Evolutionary conservation across 2,329 filamentous ascomycete genomes (phyloP).

Genomic region (Stenocarpella maydis): DNA sequence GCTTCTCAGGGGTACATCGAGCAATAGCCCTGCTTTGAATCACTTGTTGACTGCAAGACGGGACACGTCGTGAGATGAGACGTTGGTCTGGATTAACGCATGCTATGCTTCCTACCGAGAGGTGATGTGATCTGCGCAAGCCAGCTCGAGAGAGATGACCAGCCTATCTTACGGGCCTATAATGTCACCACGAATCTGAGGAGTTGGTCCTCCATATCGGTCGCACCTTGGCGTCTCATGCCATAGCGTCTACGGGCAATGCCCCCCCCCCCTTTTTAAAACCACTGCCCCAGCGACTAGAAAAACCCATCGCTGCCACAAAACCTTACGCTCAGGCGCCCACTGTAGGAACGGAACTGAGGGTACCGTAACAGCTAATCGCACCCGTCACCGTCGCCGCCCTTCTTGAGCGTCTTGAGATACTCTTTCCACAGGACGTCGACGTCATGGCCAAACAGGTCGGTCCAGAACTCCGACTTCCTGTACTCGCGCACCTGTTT

Average conservation of each 20-base stretch:
- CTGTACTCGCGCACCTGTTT: constrained; percentile 59
- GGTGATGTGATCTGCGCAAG: too few relatives aligned
- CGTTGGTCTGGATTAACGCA: too few relatives aligned
- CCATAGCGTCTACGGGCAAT: neutral
- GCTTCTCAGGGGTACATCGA: constrained; percentile 39
- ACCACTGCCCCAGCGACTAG: neutral
- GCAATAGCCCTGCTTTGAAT: neutral
- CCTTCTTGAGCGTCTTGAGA: constrained; percentile 45
- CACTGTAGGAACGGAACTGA: too few relatives aligned
- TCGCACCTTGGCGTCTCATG: neutral
- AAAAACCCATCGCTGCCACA: neutral
- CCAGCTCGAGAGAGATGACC: neutral
- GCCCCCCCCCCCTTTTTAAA: neutral
- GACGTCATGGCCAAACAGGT: constrained; percentile 72
- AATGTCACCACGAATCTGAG: neutral
- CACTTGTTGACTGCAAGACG: neutral
- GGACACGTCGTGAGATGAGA: neutral
- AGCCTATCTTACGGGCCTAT: neutral
- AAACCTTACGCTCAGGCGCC: too few relatives aligned
- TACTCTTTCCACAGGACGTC: constrained; percentile 81
- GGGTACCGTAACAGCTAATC: constrained; percentile 13
- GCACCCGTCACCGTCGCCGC: neutral
- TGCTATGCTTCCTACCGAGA: neutral
- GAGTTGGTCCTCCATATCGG: neutral
- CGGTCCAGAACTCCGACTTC: constrained; percentile 71